A percentile compares a stretch with the other conserved stretches of the same genome.
Evolutionary conservation across 2,329 filamentous ascomycete genomes (phyloP).

Genomic region (Aspergillus viridinutans): DNA sequence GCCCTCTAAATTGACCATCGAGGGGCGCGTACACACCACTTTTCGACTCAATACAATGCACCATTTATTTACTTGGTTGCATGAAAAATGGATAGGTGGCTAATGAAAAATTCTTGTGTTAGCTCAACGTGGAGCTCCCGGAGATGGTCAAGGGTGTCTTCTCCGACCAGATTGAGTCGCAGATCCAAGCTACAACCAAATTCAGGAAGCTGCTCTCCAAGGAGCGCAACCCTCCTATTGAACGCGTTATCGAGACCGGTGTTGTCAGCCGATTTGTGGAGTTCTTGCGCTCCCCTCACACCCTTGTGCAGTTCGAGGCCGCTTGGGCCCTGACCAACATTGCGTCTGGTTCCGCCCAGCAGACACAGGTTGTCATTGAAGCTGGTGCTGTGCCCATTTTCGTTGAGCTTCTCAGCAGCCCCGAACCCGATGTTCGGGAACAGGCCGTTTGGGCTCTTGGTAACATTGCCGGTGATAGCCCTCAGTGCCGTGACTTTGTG

Average conservation of each 20-base stretch:
- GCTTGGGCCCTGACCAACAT: constrained; percentile 99
- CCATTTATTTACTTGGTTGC: background rate
- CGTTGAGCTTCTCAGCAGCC: constrained; percentile 90
- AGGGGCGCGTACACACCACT: constrained; percentile 3
- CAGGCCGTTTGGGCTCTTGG: constrained; percentile 98
- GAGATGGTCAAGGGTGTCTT: constrained; percentile 98
- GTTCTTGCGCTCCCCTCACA: constrained; percentile 96
- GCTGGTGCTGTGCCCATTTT: constrained; percentile 98
- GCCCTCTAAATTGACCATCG: background rate
- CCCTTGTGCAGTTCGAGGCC: constrained; percentile 96
- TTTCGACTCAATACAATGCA: background rate
- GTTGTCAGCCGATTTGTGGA: constrained; percentile 97
- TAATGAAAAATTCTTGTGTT: constrained; percentile 19
- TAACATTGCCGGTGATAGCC: constrained; percentile 98
- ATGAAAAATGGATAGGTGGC: constrained; percentile 8
- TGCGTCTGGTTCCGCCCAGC: constrained; percentile 90
- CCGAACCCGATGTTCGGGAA: constrained; percentile 94
- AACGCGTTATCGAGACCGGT: constrained; percentile 98
- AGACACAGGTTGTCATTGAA: constrained; percentile 98
- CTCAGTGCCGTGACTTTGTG: constrained; percentile 94
- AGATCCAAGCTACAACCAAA: constrained; percentile 96
- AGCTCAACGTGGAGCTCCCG: constrained; percentile 97
- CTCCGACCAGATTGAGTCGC: constrained; percentile 95
- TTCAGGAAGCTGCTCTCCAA: constrained; percentile 98
- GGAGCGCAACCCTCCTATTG: constrained; percentile 97